Base-by-base conservation (phyloP, 768 basidiomycete genomes). In the Tephrocybe sp. region DNA sequence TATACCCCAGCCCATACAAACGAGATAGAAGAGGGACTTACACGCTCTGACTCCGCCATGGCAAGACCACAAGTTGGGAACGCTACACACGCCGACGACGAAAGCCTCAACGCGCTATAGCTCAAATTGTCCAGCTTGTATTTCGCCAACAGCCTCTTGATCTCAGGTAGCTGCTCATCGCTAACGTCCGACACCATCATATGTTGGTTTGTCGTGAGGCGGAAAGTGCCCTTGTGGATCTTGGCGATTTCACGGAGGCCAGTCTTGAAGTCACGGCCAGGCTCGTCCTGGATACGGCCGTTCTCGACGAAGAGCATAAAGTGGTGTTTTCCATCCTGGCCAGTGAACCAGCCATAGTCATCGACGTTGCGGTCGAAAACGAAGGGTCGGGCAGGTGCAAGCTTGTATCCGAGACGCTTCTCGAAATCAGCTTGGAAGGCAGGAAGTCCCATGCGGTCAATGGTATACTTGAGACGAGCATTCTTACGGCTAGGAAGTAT, bases 251-350 rank as follows among this genome's bases (percentile, higher is more conserved):
- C 94, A 40, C 84, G 78, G 47, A 99, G 71, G 27, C 90, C 94
- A 4, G 88, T 84, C 78, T 98, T 97, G 83, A 91, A 97, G 55
- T 91, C 83, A 45, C 82, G 80, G 18, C 80, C 89, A 11, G 92
- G 86, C 66, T 94, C 92, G 67, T 98, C 94, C 67, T 93, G 86
- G n/a, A 99, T 80, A 18, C 95, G 90, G 16, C 97, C 95, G 61
- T 99, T 99, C 73, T 99, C 97, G 65, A 99, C 88, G 69, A 94
- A 98, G 67, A 88, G 74, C 43, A 87, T 92, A 68, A 93, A 94
- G 67, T 98, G 93, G 62, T 93, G 87, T 56, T 77, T 83, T 52
- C 93, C 94, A 59, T 97, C 85, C 61, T 86, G 76, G 45, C 92
- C 93, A 15, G 81, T 86, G 47, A 80, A 72, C 97, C 97, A 99